A percentile compares a stretch with the other conserved stretches of the same genome.
phyloP scores from a whole-genome alignment of 768 basidiomycete genomes.

The Paxillus rubicundulus region DNA sequence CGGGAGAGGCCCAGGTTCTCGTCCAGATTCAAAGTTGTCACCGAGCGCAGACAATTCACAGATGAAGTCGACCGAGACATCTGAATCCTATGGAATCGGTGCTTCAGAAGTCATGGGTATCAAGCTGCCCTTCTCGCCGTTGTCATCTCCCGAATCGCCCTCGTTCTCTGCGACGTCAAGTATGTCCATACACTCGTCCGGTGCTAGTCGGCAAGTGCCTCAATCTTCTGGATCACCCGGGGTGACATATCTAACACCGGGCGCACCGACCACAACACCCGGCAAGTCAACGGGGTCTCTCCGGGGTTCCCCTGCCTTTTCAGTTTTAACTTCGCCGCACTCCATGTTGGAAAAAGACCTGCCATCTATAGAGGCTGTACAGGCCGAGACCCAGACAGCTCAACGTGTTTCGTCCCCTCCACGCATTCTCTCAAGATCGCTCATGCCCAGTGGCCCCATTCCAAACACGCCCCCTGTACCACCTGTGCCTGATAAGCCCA shows the following conservation, averaged over 20 bases:
- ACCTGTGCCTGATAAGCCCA: slow-evolving; percentile 27
- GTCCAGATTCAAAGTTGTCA: slow-evolving; percentile 41
- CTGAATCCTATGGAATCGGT: slow-evolving; percentile 7
- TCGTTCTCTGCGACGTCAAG: slow-evolving; percentile 33
- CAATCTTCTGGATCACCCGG: slow-evolving; percentile 18
- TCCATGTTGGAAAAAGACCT: slow-evolving; percentile 32
- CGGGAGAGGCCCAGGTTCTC: slow-evolving; percentile 27
- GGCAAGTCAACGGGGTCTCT: slow-evolving; percentile 21
- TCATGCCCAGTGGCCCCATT: slow-evolving; percentile 7
- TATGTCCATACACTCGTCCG: slow-evolving; percentile 19
- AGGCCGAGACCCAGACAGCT: slow-evolving; percentile 7
- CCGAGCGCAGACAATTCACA: slow-evolving; percentile 22
- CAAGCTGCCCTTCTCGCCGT: slow-evolving; percentile 31
- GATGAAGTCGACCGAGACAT: slow-evolving; percentile 20
- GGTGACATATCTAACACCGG: background rate
- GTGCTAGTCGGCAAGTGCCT: slow-evolving; percentile 13
- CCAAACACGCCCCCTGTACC: slow-evolving; percentile 16
- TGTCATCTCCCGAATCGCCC: slow-evolving; percentile 29
- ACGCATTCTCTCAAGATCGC: slow-evolving; percentile 8
- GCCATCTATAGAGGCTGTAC: slow-evolving; percentile 33
- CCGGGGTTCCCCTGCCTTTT: slow-evolving; percentile 25
- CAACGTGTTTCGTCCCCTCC: slow-evolving; percentile 11
- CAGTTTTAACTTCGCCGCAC: slow-evolving; percentile 37
- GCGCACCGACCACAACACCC: background rate
- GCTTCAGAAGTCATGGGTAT: slow-evolving; percentile 28